Evolutionary conservation across 179 eudicot species (phyloP).

Genomic region (Silene noctiflora): DNA sequence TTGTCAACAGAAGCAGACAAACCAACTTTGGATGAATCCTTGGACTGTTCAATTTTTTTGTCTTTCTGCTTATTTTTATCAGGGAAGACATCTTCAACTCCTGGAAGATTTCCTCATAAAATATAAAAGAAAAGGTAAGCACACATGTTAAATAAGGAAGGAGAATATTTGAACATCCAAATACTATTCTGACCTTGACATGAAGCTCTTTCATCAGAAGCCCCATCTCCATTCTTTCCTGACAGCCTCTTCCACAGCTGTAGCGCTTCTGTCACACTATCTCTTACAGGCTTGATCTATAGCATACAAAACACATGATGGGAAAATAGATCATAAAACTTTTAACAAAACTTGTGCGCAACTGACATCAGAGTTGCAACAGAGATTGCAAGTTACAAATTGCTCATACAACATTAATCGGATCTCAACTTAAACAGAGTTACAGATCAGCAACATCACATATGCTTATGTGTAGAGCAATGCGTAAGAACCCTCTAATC

Average conservation of each 20-base stretch:
- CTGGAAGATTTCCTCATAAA: conserved; percentile 33
- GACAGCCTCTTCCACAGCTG: conserved; percentile 81
- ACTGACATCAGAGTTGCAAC: background rate
- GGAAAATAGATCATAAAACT: background rate
- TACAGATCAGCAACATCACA: background rate
- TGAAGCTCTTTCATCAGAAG: conserved; percentile 48
- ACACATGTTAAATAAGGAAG: background rate
- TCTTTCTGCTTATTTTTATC: conserved; percentile 38
- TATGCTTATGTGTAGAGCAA: background rate
- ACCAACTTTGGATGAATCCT: conserved; percentile 46
- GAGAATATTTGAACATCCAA: conserved; percentile 8
- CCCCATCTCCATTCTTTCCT: conserved; percentile 57
- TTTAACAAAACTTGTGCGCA: background rate
- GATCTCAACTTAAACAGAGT: background rate
- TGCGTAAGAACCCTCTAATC: conserved; percentile 1
- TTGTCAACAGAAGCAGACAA: conserved; percentile 42
- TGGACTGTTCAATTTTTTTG: conserved; percentile 36
- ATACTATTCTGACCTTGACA: conserved; percentile 38
- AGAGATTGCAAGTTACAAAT: no score
- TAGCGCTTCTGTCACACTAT: conserved; percentile 85
- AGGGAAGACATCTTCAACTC: conserved; percentile 38
- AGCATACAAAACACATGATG: conserved; percentile 3
- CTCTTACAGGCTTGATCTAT: conserved; percentile 95
- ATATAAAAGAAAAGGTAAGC: conserved; percentile 3
- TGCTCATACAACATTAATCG: no score